Evolutionary conservation across 768 basidiomycete species (phyloP), one percentile per base, ranked within the genome.

Genomic region (Boletus rubescentipes): DNA sequence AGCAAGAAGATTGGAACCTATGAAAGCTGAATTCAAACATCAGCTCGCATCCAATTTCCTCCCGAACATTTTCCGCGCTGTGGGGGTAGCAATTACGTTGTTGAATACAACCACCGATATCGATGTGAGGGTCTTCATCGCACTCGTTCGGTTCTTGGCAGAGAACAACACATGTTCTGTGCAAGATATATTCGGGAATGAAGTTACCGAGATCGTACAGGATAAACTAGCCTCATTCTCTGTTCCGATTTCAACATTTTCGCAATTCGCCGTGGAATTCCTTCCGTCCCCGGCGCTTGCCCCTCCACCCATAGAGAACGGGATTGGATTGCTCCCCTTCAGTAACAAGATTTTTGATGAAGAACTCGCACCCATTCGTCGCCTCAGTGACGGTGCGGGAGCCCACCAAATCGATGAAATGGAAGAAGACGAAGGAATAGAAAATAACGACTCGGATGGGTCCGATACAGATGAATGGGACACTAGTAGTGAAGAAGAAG

Each of bases 121-220:
- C 7, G 86, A 87, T 58, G 79, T 79, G 14, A 71, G 76, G 34
- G 65, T 85, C 10, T 86, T 82, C 62, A 50, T 72, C 15, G 65
- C 74, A 15, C 67, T 85, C 21, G 48, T 85, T 36, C 68, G 68
- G 11, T 73, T 74, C 58, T 35, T 75, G 20, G 64, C 73, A 8
- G 46, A 62, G 14, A 56, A 70, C 26, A 49, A 47, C 16, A 45
- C 46, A 0, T 35, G 67, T 18, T 59, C 70, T 4, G 12, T 69
- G 10, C 50, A 45, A 18, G 53, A 70, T 9, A 40, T 78, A 23
- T 35, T 75, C 15, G 75, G 73, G 2, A 44, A 62, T 1, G 60
- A 65, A 6, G 55, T 72, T 11, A 52, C 63, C 10, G 43, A 53
- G 8, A 34, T 61, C n/a, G 42, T 75, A 10, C 54, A 61, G 10